phyloP scores from a whole-genome alignment of 805 yeast species.

The Millerozyma miso region DNA sequence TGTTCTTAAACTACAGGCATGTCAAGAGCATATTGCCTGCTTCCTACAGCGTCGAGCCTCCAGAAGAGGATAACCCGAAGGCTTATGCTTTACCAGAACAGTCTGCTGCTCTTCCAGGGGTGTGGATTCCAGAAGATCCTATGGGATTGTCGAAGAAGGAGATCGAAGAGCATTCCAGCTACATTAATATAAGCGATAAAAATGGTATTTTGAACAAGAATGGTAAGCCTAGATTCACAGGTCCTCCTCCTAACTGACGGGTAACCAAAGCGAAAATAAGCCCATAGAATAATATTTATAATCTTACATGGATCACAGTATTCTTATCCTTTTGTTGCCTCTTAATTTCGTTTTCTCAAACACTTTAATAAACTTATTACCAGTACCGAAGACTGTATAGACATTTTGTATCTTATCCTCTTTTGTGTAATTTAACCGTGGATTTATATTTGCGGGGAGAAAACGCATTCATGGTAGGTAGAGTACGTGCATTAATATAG shows the following conservation, averaged over 20 bases:
- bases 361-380: too few relatives aligned
- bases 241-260: constrained; percentile 29
- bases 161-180: constrained; percentile 50
- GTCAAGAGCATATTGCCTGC: constrained; percentile 34
- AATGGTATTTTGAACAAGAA: constrained; percentile 51
- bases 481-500: background rate
- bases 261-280: too few relatives aligned
- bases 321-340: too few relatives aligned
- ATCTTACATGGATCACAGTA: too few relatives aligned
- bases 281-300: too few relatives aligned
- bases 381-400: too few relatives aligned
- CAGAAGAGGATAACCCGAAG: constrained; percentile 44
- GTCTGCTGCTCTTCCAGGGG: constrained; percentile 60
- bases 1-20: constrained; percentile 44
- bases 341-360: too few relatives aligned
- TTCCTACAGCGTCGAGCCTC: constrained; percentile 30
- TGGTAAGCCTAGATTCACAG: constrained; percentile 29
- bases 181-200: constrained; percentile 63
- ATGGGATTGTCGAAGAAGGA: constrained; percentile 70
- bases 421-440: background rate
- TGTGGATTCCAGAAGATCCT: constrained; percentile 92
- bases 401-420: too few relatives aligned
- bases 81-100: constrained; percentile 81
- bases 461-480: background rate
- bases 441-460: background rate